Conservation (phyloP, 2,329 filamentous ascomycete species). For the Fusarium sp. region DNA sequence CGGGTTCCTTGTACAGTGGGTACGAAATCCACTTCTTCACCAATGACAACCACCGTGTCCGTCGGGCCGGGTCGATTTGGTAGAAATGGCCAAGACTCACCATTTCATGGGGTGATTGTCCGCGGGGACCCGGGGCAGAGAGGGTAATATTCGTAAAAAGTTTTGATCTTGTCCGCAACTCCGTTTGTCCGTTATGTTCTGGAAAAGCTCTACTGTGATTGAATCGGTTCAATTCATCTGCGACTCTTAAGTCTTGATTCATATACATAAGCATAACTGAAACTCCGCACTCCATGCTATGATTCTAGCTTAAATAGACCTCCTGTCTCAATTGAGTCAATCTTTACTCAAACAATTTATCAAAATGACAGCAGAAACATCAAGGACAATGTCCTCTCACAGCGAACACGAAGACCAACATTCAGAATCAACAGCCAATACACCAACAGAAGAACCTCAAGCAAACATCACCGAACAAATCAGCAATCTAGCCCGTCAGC, state of each 20-base stretch:
- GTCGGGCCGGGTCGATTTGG: constrained; percentile 11
- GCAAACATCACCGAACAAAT: constrained; percentile 16
- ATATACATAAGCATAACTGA: not conserved
- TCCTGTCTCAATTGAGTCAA: not conserved
- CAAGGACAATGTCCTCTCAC: not conserved
- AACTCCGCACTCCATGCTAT: not conserved
- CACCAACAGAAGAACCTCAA: not conserved
- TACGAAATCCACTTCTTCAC: not conserved
- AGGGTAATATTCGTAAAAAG: not conserved
- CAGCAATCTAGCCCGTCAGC: constrained; percentile 24
- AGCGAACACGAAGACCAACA: not conserved
- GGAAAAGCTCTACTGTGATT: not conserved
- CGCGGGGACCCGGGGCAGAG: not conserved
- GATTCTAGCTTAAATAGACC: not conserved
- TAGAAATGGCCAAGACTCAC: not conserved
- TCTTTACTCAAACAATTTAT: not conserved
- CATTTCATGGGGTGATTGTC: not conserved
- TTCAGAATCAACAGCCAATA: constrained; percentile 15
- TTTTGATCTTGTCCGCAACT: not conserved
- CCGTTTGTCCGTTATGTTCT: not conserved
- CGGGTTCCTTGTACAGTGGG: constrained; percentile 13
- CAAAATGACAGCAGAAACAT: not conserved
- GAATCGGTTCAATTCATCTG: not conserved
- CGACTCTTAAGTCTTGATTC: not conserved
- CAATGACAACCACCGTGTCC: constrained; percentile 10